Evolutionary conservation across 345 rosid genomes (phyloP).

Genomic region (Noccaea bulbosa): DNA sequence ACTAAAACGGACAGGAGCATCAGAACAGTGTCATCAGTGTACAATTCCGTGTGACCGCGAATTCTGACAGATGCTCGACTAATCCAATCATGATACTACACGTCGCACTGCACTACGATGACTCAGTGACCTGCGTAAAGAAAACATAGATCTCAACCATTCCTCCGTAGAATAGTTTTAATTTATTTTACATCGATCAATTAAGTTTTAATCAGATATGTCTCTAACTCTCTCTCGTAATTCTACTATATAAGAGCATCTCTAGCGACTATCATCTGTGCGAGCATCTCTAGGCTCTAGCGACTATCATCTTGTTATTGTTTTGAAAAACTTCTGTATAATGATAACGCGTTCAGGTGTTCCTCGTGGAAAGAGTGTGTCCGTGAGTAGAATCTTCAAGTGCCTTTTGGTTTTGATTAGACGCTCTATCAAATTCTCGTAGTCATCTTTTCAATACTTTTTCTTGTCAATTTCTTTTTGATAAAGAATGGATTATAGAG

Average conservation of each 20-base stretch:
- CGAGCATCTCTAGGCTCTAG: neutral
- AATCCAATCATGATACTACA: constrained; percentile 2
- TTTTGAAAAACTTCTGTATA: neutral
- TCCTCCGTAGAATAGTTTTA: neutral
- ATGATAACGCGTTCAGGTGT: constrained; percentile 35
- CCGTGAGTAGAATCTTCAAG: constrained; percentile 41
- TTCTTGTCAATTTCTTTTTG: neutral
- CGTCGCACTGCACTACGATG: neutral
- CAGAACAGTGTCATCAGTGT: constrained; percentile 16
- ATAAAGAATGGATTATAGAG: neutral
- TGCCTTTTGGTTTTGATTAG: constrained; percentile 44
- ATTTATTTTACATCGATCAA: too few species aligned
- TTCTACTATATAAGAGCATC: constrained; percentile 30
- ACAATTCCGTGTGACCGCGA: constrained; percentile 18
- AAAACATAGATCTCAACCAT: neutral
- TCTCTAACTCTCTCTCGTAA: neutral
- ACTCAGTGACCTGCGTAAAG: neutral
- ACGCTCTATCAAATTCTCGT: constrained; percentile 39
- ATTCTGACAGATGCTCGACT: constrained; percentile 16
- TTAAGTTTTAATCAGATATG: neutral
- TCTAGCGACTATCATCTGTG: neutral
- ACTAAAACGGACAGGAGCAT: constrained; percentile 22
- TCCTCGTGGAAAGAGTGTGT: constrained; percentile 37
- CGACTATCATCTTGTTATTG: neutral
- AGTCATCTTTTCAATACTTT: neutral